Conservation (phyloP, 495 filamentous ascomycete genomes). For the Hypoxylon subgilvum region DNA sequence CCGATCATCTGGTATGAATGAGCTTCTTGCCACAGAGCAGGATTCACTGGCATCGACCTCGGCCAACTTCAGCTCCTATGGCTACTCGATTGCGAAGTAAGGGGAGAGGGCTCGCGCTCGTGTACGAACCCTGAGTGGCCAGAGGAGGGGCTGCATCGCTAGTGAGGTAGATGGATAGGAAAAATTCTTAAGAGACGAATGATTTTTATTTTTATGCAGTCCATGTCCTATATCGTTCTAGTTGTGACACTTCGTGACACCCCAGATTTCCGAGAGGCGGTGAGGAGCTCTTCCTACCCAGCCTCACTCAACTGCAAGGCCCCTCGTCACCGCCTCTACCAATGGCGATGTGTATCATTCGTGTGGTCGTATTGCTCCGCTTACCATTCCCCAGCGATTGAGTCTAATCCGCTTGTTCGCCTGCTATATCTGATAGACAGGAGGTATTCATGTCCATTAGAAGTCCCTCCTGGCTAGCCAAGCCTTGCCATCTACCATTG, state of each 20-base stretch:
- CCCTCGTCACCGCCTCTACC: constrained; percentile 17
- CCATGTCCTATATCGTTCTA: not conserved
- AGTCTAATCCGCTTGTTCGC: too few species aligned
- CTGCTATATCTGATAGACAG: too few species aligned
- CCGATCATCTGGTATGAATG: not conserved
- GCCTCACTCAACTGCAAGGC: not conserved
- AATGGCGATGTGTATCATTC: too few species aligned
- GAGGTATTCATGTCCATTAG: too few species aligned
- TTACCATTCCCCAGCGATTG: too few species aligned
- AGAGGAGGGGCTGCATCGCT: constrained; percentile 9
- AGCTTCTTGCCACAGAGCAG: constrained; percentile 7
- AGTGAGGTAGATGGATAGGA: constrained; percentile 35
- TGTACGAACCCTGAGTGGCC: constrained; percentile 6
- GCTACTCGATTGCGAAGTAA: constrained; percentile 16
- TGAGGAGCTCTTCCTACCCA: constrained; percentile 10
- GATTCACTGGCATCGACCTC: constrained; percentile 22
- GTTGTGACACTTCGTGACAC: constrained; percentile 8
- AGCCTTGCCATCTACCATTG: too few species aligned
- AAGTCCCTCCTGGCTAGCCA: too few species aligned
- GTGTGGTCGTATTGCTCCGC: too few species aligned
- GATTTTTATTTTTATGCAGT: constrained; percentile 11
- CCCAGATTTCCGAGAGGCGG: constrained; percentile 11
- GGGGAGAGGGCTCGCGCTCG: constrained; percentile 19
- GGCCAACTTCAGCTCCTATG: constrained; percentile 12
- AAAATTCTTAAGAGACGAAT: constrained; percentile 34